These are phyloP conservation scores for Hemisphaericaspora lyxosophila DNA, from an alignment of 1,139 yeast genomes.

Conservation along the genomic window DNA sequence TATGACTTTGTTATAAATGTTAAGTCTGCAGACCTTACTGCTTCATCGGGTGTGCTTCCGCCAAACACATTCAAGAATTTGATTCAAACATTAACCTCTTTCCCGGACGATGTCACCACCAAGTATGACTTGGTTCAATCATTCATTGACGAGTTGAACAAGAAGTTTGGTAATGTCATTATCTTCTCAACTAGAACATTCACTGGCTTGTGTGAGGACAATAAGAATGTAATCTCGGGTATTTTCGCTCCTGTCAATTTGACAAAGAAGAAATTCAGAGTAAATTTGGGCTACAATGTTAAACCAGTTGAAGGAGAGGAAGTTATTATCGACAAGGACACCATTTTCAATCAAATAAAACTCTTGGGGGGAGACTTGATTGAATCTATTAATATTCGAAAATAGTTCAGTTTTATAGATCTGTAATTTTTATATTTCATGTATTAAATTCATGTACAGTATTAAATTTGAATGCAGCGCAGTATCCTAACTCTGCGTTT, in stretches of 20 bases:
- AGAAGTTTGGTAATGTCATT: conserved; percentile 55
- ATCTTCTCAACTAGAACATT: conserved; percentile 61
- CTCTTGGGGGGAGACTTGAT: conserved; percentile 74
- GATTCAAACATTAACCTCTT: conserved; percentile 35
- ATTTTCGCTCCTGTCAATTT: conserved; percentile 68
- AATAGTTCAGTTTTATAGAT: conserved; percentile 13
- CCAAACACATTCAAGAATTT: conserved; percentile 66
- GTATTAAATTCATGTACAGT: conserved; percentile 26
- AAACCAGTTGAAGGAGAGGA: conserved; percentile 58
- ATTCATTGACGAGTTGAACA: conserved; percentile 54
- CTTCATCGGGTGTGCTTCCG: conserved; percentile 57
- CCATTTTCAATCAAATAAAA: conserved; percentile 69
- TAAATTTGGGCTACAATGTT: conserved; percentile 73
- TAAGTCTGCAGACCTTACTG: conserved; percentile 43
- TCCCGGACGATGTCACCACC: conserved; percentile 45
- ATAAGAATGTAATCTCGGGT: conserved; percentile 71
- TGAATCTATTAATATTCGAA: conserved; percentile 26
- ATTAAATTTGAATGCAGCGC: conserved; percentile 24
- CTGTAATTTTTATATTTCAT: conserved; percentile 5
- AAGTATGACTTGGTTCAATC: conserved; percentile 58
- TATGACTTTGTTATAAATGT: conserved; percentile 75
- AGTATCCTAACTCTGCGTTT: too few species aligned
- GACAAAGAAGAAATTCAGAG: conserved; percentile 67
- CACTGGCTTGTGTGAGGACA: conserved; percentile 49
- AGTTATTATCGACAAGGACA: conserved; percentile 72